Conservation (phyloP, 2,329 filamentous ascomycete species). For the Sporothrix variecibatus region DNA sequence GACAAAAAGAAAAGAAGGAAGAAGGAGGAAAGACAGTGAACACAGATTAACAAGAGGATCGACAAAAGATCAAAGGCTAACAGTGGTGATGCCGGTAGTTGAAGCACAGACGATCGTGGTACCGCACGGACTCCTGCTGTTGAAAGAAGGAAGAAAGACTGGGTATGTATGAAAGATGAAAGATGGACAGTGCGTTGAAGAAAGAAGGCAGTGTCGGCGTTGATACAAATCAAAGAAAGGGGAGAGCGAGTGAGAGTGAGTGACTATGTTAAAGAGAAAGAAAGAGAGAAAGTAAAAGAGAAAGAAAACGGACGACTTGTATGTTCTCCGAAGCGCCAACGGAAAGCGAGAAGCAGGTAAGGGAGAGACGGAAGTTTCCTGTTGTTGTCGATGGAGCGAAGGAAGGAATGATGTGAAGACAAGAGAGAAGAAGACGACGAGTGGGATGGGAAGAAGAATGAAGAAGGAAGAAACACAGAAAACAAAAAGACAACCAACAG, state of each 20-base stretch:
- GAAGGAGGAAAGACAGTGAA: not conserved
- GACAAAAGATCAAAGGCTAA: not conserved
- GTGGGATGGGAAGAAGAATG: not conserved
- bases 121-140: not conserved
- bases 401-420: not conserved
- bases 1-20: not conserved
- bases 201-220: not conserved
- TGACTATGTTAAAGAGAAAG: not conserved
- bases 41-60: not conserved
- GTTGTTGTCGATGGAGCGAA: not conserved
- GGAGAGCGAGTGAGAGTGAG: not conserved
- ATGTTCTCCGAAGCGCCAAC: not conserved
- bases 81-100: not conserved
- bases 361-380: constrained; percentile 14
- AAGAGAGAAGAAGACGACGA: not conserved
- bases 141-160: not conserved
- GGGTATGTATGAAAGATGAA: not conserved
- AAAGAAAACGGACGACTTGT: constrained; percentile 14
- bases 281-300: not conserved
- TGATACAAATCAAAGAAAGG: not conserved
- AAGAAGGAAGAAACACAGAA: not conserved
- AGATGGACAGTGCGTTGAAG: not conserved
- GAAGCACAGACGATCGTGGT: not conserved
- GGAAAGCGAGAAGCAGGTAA: not conserved
- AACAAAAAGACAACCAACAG: not conserved